Conservation (phyloP, 2,329 filamentous ascomycete species). For the Calonectria naviculata region DNA sequence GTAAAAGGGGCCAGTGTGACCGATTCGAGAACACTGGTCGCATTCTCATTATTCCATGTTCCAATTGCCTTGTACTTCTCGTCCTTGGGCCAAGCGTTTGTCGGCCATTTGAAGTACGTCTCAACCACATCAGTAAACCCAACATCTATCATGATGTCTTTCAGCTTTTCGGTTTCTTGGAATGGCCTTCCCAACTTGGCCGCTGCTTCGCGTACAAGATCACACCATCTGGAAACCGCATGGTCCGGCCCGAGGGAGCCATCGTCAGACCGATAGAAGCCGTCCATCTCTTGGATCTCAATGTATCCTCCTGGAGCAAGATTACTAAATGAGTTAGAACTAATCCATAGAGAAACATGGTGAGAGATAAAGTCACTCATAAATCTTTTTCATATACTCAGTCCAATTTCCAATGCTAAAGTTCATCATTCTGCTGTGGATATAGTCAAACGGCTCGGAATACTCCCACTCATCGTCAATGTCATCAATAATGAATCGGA, state of each 20-base stretch:
- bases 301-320: not conserved
- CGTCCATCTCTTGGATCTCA: not conserved
- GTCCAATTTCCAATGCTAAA: not conserved
- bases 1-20: not conserved
- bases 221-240: not conserved
- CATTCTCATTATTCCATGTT: slow-evolving; percentile 11
- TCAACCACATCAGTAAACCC: slow-evolving; percentile 3
- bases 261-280: not conserved
- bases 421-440: slow-evolving; percentile 1
- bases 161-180: not conserved
- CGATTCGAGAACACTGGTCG: not conserved
- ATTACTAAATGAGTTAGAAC: not conserved
- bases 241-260: not conserved
- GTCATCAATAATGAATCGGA: not conserved
- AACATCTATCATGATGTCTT: not conserved
- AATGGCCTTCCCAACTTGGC: slow-evolving; percentile 9
- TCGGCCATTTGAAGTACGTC: not conserved
- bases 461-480: not conserved
- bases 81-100: slow-evolving; percentile 8
- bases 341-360: not conserved
- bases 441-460: not conserved
- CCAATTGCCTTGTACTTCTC: slow-evolving; percentile 5
- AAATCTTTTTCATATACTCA: not conserved
- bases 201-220: not conserved
- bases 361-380: not conserved